These are phyloP conservation scores for Dichotomocladium elegans DNA, from an alignment of 371 early-diverging fungal genomes.

Conservation along the genomic window DNA sequence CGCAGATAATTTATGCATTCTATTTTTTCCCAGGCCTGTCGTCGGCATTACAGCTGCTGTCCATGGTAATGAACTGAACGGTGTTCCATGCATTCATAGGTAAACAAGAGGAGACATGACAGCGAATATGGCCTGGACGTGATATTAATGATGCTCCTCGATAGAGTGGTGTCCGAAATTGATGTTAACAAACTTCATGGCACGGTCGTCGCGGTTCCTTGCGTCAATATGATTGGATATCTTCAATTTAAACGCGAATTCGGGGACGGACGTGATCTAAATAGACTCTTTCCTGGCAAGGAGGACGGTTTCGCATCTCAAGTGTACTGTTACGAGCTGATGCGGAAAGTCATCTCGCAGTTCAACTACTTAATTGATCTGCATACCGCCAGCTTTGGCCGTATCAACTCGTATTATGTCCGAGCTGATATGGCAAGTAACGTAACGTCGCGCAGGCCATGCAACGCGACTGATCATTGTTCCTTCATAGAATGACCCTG, in stretches of 20 bases:
- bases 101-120: conserved; percentile 19
- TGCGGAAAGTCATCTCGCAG: conserved; percentile 74
- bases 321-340: conserved; percentile 77
- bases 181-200: conserved; percentile 71
- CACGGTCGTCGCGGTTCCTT: conserved; percentile 85
- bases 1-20: too few relatives aligned
- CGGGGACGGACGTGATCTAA: conserved; percentile 80
- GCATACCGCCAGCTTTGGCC: conserved; percentile 85
- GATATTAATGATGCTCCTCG: background rate
- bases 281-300: conserved; percentile 83
- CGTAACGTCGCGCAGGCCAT: background rate
- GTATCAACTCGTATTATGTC: conserved; percentile 87
- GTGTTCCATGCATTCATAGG: conserved; percentile 87
- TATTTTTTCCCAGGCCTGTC: conserved; percentile 15
- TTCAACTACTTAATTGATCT: conserved; percentile 85
- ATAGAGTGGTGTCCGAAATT: conserved; percentile 69
- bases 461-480: background rate
- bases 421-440: conserved; percentile 68
- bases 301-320: conserved; percentile 74
- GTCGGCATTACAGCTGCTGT: conserved; percentile 68
- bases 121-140: background rate
- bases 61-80: conserved; percentile 92
- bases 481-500: conserved; percentile 53
- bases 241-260: conserved; percentile 77
- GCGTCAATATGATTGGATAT: conserved; percentile 85